Evolutionary conservation across 148 eudicot species (phyloP).

Genomic region (Suaeda aralocaspica): DNA sequence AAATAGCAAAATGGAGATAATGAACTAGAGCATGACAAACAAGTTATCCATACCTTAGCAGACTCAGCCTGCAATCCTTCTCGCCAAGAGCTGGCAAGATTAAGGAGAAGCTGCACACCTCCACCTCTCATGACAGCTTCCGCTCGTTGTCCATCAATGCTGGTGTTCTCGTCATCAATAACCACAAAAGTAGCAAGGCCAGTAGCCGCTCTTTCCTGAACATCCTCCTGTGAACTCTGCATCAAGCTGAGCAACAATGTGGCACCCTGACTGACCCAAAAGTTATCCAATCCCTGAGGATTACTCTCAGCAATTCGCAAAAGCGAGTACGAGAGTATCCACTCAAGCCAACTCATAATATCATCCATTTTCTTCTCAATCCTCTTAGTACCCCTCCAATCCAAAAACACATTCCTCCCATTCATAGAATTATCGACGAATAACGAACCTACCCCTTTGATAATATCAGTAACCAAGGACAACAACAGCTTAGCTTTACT

Average conservation of each 20-base stretch:
- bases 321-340: slow-evolving; percentile 80
- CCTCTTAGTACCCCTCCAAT: slow-evolving; percentile 55
- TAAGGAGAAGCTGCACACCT: slow-evolving; percentile 78
- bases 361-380: slow-evolving; percentile 54
- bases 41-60: slow-evolving; percentile 60
- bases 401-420: slow-evolving; percentile 51
- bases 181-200: slow-evolving; percentile 96
- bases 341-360: slow-evolving; percentile 84
- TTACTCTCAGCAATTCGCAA: slow-evolving; percentile 83
- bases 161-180: slow-evolving; percentile 89
- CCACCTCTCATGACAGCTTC: slow-evolving; percentile 90
- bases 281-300: slow-evolving; percentile 69
- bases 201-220: slow-evolving; percentile 92
- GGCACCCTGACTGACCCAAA: slow-evolving; percentile 96
- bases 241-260: slow-evolving; percentile 66
- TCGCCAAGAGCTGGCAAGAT: slow-evolving; percentile 79
- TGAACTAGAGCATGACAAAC: not conserved
- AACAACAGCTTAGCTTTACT: slow-evolving; percentile 64
- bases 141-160: slow-evolving; percentile 78
- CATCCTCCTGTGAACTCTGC: slow-evolving; percentile 92
- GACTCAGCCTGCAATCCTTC: slow-evolving; percentile 96
- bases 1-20: not conserved
- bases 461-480: slow-evolving; percentile 51
- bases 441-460: slow-evolving; percentile 54
- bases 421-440: slow-evolving; percentile 53